Percentiles rank a stretch among this genome's conserved stretches.
These are phyloP conservation scores for Alternaria postmessia DNA, from an alignment of 2,329 filamentous ascomycete genomes.

Conservation along the genomic window DNA sequence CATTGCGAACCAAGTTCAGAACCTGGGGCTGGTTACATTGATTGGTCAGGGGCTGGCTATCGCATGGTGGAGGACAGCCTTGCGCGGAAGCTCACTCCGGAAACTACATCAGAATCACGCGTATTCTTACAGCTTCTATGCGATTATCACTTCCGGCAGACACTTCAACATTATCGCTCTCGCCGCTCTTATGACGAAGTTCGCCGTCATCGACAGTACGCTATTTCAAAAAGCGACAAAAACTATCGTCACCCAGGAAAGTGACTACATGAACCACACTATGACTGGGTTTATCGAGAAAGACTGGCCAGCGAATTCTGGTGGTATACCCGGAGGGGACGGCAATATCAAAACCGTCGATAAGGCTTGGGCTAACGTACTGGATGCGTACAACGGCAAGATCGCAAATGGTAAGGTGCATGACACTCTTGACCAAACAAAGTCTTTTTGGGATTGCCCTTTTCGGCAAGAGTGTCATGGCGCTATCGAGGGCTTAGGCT, in stretches of 20 bases:
- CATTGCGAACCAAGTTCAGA: slow-evolving; percentile 36
- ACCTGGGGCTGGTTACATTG: slow-evolving; percentile 32
- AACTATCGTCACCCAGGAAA: slow-evolving; percentile 7
- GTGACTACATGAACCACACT: slow-evolving; percentile 27
- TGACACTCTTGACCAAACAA: slow-evolving; percentile 18
- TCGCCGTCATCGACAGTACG: slow-evolving; percentile 35
- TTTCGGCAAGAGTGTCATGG: slow-evolving; percentile 32
- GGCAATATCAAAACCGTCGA: slow-evolving; percentile 31
- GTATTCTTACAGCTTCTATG: slow-evolving; percentile 36
- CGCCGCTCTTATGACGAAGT: slow-evolving; percentile 37
- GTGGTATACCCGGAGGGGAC: slow-evolving; percentile 31
- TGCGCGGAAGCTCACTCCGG: slow-evolving; percentile 29
- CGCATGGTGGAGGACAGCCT: slow-evolving; percentile 37
- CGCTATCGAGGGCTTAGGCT: slow-evolving; percentile 23
- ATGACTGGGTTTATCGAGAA: slow-evolving; percentile 32
- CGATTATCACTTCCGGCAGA: slow-evolving; percentile 28
- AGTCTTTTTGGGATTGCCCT: slow-evolving; percentile 33
- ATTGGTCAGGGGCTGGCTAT: slow-evolving; percentile 36
- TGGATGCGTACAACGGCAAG: slow-evolving; percentile 33
- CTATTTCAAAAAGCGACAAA: slow-evolving; percentile 9
- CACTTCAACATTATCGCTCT: slow-evolving; percentile 37
- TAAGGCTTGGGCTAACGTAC: slow-evolving; percentile 24
- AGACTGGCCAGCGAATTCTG: slow-evolving; percentile 23
- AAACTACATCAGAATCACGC: slow-evolving; percentile 33
- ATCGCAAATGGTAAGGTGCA: slow-evolving; percentile 36